Evolutionary conservation across 495 filamentous ascomycete genomes (phyloP).

Genomic region (Neurospora tetraspora): DNA sequence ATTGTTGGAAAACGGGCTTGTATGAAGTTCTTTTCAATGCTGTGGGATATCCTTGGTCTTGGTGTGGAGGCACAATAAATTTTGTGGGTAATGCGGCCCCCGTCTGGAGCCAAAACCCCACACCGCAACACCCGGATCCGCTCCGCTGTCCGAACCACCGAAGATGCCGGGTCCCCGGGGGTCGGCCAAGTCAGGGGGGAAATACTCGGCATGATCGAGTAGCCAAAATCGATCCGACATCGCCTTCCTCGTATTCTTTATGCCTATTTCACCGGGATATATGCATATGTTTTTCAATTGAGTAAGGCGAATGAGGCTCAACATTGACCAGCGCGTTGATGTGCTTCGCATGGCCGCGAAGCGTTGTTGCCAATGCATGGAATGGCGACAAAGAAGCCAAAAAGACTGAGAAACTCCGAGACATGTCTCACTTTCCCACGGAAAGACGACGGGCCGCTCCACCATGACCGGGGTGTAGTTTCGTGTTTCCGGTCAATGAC

Average conservation of each 20-base stretch:
- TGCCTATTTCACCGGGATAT: background rate
- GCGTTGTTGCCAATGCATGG: background rate
- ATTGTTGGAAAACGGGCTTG: background rate
- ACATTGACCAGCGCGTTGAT: background rate
- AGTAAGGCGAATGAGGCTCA: background rate
- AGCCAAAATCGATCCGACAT: background rate
- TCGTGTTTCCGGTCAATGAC: background rate
- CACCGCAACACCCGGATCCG: background rate
- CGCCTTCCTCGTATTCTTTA: background rate
- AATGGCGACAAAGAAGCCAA: background rate
- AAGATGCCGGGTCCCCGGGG: background rate
- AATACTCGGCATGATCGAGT: background rate
- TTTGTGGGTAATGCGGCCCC: background rate
- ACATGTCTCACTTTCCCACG: background rate
- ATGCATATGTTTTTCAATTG: background rate
- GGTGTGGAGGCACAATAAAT: background rate
- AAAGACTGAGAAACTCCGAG: background rate
- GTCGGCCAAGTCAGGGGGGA: background rate
- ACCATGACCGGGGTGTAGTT: background rate
- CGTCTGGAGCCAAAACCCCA: background rate
- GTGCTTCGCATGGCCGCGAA: background rate
- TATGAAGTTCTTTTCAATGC: background rate
- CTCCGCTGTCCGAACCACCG: background rate
- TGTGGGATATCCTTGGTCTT: background rate
- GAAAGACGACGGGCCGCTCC: background rate